Evolutionary conservation across 139 green algal species (phyloP).

Genomic region (Deuterostichococcus epilithicus): DNA sequence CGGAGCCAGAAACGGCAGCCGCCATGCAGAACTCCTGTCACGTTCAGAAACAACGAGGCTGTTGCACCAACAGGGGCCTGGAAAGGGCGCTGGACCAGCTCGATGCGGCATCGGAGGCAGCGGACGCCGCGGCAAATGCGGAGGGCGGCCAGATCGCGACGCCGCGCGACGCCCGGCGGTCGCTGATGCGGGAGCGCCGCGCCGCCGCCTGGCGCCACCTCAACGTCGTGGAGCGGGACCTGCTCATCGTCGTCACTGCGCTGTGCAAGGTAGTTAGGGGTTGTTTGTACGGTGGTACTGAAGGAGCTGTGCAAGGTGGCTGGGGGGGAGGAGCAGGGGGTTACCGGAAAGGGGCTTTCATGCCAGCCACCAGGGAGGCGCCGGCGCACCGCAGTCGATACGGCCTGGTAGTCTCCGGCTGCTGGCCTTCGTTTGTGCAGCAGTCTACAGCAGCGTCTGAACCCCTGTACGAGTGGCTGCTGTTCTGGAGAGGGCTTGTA

Average conservation of each 20-base stretch:
- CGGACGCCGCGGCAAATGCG: background rate
- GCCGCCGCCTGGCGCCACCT: slow-evolving; percentile 38
- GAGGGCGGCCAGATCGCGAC: slow-evolving; percentile 22
- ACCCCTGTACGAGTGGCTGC: no score
- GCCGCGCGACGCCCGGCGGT: slow-evolving; percentile 35
- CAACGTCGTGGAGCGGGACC: slow-evolving; percentile 65
- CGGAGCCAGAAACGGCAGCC: no score
- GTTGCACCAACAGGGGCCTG: slow-evolving; percentile 34
- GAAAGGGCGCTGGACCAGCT: slow-evolving; percentile 55
- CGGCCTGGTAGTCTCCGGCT: no score
- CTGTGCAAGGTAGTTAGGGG: slow-evolving; percentile 76
- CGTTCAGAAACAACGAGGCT: background rate
- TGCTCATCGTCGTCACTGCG: slow-evolving; percentile 78
- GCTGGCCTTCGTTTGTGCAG: no score
- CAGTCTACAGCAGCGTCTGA: no score
- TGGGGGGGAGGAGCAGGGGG: no score
- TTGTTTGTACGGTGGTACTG: background rate
- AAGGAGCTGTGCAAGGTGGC: background rate
- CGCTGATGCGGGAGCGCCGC: slow-evolving; percentile 38
- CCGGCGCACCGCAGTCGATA: no score
- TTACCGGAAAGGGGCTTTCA: no score
- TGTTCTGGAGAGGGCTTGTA: no score
- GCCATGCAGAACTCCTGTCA: background rate
- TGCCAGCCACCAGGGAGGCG: no score
- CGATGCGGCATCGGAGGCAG: background rate